These are phyloP conservation scores for Phytopythium mirpurense DNA, from an alignment of 352 stramenopile genomes.

Conservation along the genomic window DNA sequence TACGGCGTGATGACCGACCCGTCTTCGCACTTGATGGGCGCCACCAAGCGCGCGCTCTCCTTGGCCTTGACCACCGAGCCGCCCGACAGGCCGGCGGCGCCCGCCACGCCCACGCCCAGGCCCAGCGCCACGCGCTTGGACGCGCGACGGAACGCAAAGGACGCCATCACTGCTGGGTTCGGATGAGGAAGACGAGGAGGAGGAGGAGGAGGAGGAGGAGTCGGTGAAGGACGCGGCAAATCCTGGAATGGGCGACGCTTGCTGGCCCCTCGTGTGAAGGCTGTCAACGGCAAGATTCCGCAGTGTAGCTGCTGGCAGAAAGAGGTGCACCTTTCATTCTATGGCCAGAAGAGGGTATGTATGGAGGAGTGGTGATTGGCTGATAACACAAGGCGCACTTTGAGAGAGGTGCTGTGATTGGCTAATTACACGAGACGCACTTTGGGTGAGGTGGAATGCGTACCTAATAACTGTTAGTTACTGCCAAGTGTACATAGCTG, in stretches of 20 bases:
- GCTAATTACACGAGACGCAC: background rate
- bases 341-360: background rate
- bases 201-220: slow-evolving; percentile 1
- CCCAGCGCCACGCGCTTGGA: slow-evolving; percentile 51
- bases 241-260: slow-evolving; percentile 24
- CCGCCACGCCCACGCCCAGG: slow-evolving; percentile 39
- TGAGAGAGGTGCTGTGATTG: background rate
- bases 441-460: background rate
- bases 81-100: slow-evolving; percentile 48
- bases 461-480: background rate
- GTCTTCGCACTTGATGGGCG: slow-evolving; percentile 79
- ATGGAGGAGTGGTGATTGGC: no score
- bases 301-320: background rate
- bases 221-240: slow-evolving; percentile 16
- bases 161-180: slow-evolving; percentile 31
- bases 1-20: slow-evolving; percentile 81
- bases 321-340: background rate
- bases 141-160: slow-evolving; percentile 48
- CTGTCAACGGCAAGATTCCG: background rate
- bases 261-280: background rate
- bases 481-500: no score
- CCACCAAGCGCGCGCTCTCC: slow-evolving; percentile 51
- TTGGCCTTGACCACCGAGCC: slow-evolving; percentile 68
- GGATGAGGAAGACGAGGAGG: background rate
- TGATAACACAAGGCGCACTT: no score